Conservation (phyloP, 371 early-diverging fungal genomes). For the Rhizopus delemar region DNA sequence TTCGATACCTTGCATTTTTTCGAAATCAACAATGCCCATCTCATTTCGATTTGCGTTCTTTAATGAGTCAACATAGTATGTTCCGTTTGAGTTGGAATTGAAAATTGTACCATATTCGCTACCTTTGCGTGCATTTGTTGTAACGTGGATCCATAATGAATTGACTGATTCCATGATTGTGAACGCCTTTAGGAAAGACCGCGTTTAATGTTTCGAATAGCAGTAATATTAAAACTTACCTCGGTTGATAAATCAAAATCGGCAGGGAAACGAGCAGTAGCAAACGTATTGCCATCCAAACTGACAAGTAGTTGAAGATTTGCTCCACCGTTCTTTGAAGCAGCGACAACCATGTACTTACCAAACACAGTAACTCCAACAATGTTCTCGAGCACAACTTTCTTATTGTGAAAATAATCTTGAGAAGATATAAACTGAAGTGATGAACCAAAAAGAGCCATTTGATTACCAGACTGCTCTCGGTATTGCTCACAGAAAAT, state of each 20-base stretch:
- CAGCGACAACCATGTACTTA: constrained; percentile 83
- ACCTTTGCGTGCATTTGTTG: constrained; percentile 58
- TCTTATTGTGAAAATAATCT: constrained; percentile 56
- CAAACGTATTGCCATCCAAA: constrained; percentile 72
- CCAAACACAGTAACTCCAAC: constrained; percentile 79
- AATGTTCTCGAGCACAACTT: constrained; percentile 61
- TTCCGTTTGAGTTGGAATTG: constrained; percentile 86
- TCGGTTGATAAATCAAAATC: constrained; percentile 54
- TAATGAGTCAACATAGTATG: constrained; percentile 70
- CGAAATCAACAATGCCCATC: constrained; percentile 89
- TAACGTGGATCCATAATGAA: constrained; percentile 75
- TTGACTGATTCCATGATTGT: constrained; percentile 84
- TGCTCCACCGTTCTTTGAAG: constrained; percentile 46
- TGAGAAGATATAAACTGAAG: constrained; percentile 57
- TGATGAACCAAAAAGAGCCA: constrained; percentile 42
- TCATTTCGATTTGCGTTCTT: constrained; percentile 80
- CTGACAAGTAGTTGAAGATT: constrained; percentile 70
- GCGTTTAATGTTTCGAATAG: no score
- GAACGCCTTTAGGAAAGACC: constrained; percentile 54
- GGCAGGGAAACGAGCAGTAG: constrained; percentile 76
- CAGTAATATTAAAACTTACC: constrained; percentile 12
- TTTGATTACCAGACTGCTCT: constrained; percentile 63
- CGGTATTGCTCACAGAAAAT: constrained; percentile 74
- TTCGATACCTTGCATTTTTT: constrained; percentile 88
- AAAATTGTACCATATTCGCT: constrained; percentile 83